Percentiles rank a stretch among this genome's conserved stretches.
phyloP scores from a whole-genome alignment of 2,329 filamentous ascomycete genomes.

The Fusarium sp. region DNA sequence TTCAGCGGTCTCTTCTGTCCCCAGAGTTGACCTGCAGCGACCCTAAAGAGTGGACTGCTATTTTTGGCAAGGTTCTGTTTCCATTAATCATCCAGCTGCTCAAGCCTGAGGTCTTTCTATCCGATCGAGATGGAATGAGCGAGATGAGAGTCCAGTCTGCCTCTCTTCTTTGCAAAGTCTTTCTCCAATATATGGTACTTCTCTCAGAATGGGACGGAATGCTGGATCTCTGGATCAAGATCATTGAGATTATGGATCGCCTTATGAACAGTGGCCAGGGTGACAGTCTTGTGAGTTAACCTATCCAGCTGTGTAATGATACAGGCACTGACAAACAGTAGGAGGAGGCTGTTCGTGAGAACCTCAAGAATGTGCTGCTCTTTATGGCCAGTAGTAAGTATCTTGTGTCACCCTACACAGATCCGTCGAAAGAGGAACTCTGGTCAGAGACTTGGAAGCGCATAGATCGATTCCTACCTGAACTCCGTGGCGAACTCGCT shows the following conservation, averaged over 20 bases:
- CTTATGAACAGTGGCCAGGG: slow-evolving; percentile 96
- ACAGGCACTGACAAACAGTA: slow-evolving; percentile 49
- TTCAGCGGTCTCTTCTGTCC: slow-evolving; percentile 87
- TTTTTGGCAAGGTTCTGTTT: slow-evolving; percentile 93
- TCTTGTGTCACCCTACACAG: slow-evolving; percentile 73
- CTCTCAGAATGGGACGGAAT: slow-evolving; percentile 88
- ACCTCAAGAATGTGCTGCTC: slow-evolving; percentile 92
- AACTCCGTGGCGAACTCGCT: slow-evolving; percentile 65
- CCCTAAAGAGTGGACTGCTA: slow-evolving; percentile 92
- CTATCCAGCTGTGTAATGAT: neutral
- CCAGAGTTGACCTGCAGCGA: slow-evolving; percentile 84
- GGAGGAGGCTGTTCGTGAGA: slow-evolving; percentile 95
- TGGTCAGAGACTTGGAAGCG: slow-evolving; percentile 73
- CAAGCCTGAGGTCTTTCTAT: slow-evolving; percentile 93
- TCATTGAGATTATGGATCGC: slow-evolving; percentile 93
- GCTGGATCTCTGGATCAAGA: slow-evolving; percentile 89
- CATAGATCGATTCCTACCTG: slow-evolving; percentile 71
- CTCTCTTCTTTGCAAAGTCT: slow-evolving; percentile 92
- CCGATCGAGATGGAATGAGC: slow-evolving; percentile 91
- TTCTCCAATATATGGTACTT: slow-evolving; percentile 89
- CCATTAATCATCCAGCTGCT: slow-evolving; percentile 86
- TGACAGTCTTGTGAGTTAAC: slow-evolving; percentile 77
- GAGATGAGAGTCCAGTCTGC: slow-evolving; percentile 93
- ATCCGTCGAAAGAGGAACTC: slow-evolving; percentile 63
- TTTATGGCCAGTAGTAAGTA: slow-evolving; percentile 94